Conservation (phyloP, 192 early-diverging fungal genomes). For the Nowakowskiella sp. region DNA sequence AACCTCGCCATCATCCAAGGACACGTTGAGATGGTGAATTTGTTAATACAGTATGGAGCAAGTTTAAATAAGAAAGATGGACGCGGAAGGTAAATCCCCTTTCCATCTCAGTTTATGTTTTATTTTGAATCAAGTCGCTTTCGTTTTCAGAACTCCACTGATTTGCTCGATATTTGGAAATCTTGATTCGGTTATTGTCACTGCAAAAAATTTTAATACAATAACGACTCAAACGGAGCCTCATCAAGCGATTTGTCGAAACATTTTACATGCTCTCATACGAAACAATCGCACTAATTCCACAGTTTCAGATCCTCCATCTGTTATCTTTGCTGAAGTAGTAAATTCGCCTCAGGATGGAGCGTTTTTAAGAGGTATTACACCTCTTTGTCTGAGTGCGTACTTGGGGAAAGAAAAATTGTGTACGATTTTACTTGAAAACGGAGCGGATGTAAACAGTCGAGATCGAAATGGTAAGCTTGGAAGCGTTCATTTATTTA, state of each 20-base stretch:
- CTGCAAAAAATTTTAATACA: slow-evolving; percentile 39
- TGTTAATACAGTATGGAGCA: slow-evolving; percentile 47
- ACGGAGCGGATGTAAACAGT: slow-evolving; percentile 55
- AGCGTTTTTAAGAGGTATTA: slow-evolving; percentile 45
- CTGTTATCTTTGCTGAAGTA: slow-evolving; percentile 16
- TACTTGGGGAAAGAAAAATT: slow-evolving; percentile 57
- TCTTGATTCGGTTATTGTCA: slow-evolving; percentile 46
- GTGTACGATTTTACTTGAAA: slow-evolving; percentile 47
- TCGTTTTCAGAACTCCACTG: slow-evolving; percentile 42
- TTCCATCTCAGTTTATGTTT: neutral
- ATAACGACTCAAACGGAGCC: slow-evolving; percentile 43
- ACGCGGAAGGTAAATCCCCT: slow-evolving; percentile 43
- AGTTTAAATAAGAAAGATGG: slow-evolving; percentile 51
- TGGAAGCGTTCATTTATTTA: neutral
- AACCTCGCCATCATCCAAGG: slow-evolving; percentile 52
- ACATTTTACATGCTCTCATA: slow-evolving; percentile 35
- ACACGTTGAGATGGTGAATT: slow-evolving; percentile 45
- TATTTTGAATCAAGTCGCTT: neutral
- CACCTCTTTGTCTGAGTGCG: slow-evolving; percentile 57
- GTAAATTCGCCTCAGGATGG: slow-evolving; percentile 53
- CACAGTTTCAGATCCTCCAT: slow-evolving; percentile 26
- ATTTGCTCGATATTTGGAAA: slow-evolving; percentile 55
- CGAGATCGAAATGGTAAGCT: slow-evolving; percentile 44
- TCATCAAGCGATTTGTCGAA: slow-evolving; percentile 44
- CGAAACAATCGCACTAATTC: neutral